Percentiles rank a stretch among this genome's conserved stretches.
These are phyloP conservation scores for Cephaloascus albidus DNA, from an alignment of 805 yeast species.

Conservation along the genomic window DNA sequence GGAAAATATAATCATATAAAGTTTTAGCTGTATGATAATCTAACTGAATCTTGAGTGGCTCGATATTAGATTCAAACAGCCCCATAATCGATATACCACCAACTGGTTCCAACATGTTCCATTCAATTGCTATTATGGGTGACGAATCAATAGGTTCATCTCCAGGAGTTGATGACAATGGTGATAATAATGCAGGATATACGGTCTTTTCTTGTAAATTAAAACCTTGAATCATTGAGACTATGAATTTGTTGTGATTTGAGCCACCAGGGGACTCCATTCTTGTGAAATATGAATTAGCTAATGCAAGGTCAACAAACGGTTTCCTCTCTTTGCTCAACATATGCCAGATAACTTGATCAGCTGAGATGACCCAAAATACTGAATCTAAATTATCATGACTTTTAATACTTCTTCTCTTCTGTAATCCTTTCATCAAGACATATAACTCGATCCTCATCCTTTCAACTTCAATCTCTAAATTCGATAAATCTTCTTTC, in stretches of 20 bases:
- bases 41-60: conserved; percentile 63
- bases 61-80: conserved; percentile 33
- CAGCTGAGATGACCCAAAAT: conserved; percentile 50
- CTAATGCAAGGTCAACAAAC: conserved; percentile 61
- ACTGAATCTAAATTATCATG: background rate
- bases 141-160: background rate
- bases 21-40: conserved; percentile 63
- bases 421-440: conserved; percentile 31
- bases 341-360: conserved; percentile 64
- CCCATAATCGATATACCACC: conserved; percentile 87
- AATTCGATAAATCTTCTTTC: conserved; percentile 9
- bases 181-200: conserved; percentile 66
- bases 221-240: conserved; percentile 59
- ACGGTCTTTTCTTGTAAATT: conserved; percentile 48
- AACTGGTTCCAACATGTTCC: conserved; percentile 81
- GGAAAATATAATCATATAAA: conserved; percentile 64
- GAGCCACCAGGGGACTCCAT: conserved; percentile 59
- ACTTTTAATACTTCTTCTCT: conserved; percentile 19
- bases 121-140: conserved; percentile 33
- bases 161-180: conserved; percentile 17
- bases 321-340: conserved; percentile 51
- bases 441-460: conserved; percentile 32
- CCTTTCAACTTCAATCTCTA: conserved; percentile 26
- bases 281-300: conserved; percentile 51
- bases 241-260: conserved; percentile 48